A percentile compares a stretch with the other conserved stretches of the same genome.
phyloP scores from a whole-genome alignment of 768 basidiomycete species.

The Leccinum longicurvipes region DNA sequence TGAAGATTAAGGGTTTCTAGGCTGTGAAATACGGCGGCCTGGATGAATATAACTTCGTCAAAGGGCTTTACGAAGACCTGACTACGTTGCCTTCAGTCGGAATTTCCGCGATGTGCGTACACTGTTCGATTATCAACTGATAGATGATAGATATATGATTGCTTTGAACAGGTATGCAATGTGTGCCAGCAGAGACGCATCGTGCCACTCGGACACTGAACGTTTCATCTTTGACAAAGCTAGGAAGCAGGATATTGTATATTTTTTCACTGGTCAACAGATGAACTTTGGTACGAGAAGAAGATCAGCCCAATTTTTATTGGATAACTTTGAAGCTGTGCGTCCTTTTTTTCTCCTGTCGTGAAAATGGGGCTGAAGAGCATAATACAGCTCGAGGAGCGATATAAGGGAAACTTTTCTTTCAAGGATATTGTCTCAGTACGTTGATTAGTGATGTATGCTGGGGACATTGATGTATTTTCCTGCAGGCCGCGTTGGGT shows the following conservation, averaged over 20 bases:
- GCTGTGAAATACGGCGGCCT: conserved; percentile 72
- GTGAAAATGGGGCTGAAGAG: background rate
- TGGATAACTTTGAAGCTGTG: conserved; percentile 64
- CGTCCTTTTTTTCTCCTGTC: conserved; percentile 20
- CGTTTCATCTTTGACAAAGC: conserved; percentile 52
- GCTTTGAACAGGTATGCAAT: conserved; percentile 52
- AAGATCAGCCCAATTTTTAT: conserved; percentile 57
- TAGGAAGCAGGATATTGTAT: conserved; percentile 58
- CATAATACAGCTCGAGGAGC: conserved; percentile 51
- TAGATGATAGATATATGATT: background rate
- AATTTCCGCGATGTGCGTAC: conserved; percentile 62
- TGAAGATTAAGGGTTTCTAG: conserved; percentile 31
- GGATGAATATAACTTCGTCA: conserved; percentile 70
- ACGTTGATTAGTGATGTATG: conserved; percentile 13
- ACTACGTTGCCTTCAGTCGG: conserved; percentile 66
- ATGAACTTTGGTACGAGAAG: conserved; percentile 55
- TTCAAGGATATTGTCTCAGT: conserved; percentile 54
- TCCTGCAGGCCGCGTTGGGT: conserved; percentile 34
- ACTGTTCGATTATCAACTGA: background rate
- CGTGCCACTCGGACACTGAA: conserved; percentile 60
- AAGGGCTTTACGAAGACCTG: conserved; percentile 66
- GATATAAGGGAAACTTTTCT: conserved; percentile 68
- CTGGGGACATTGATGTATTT: conserved; percentile 8
- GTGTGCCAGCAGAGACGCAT: conserved; percentile 53
- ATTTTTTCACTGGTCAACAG: conserved; percentile 60